These are phyloP conservation scores for Salix arbutifolia DNA, from an alignment of 345 rosid genomes.

Conservation along the genomic window DNA sequence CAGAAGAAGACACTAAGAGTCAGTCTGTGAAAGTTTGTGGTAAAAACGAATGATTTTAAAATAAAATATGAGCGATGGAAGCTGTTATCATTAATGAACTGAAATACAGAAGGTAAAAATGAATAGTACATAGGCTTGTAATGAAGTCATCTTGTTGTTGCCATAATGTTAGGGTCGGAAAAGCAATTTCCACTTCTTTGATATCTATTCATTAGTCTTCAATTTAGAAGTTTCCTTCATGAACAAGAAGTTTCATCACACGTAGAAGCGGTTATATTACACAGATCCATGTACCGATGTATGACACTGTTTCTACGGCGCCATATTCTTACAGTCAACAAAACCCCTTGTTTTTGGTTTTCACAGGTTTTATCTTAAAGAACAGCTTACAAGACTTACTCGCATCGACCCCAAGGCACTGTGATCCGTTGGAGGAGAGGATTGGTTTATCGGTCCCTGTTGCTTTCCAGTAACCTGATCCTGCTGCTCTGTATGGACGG, in stretches of 20 bases:
- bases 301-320: neutral
- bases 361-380: neutral
- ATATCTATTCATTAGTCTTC: neutral
- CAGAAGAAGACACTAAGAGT: neutral
- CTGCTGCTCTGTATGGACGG: conserved; percentile 39
- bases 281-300: neutral
- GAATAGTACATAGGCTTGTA: neutral
- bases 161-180: neutral
- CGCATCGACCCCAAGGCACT: conserved; percentile 44
- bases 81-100: neutral
- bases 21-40: neutral
- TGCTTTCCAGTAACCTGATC: conserved; percentile 47
- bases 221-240: neutral
- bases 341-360: neutral
- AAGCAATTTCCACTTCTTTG: neutral
- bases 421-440: conserved; percentile 23
- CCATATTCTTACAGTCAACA: neutral
- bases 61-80: neutral
- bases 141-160: neutral
- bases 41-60: neutral
- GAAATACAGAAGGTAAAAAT: neutral
- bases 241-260: neutral
- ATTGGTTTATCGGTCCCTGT: conserved; percentile 40
- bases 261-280: neutral
- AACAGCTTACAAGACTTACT: conserved; percentile 21